Conservation (phyloP, 2,329 filamentous ascomycete genomes). For the Xylariaceae sp. region DNA sequence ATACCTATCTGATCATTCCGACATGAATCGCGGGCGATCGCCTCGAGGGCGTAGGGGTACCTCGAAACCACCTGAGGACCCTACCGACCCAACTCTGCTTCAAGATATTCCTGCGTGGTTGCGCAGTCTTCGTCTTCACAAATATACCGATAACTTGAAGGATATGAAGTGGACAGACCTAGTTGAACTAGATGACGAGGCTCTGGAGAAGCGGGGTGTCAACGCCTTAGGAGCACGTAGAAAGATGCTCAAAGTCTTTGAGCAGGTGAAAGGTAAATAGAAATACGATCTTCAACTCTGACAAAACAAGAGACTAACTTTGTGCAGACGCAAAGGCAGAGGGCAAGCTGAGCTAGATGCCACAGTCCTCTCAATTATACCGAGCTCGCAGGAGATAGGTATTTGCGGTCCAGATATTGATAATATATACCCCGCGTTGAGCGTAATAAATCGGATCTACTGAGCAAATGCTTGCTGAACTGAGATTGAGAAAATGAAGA, state of each 20-base stretch:
- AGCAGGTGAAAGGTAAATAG: slow-evolving; percentile 79
- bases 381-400: neutral
- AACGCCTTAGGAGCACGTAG: slow-evolving; percentile 92
- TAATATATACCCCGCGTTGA: too few species aligned
- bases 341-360: slow-evolving; percentile 65
- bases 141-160: slow-evolving; percentile 98
- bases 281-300: neutral
- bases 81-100: slow-evolving; percentile 85
- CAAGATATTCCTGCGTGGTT: slow-evolving; percentile 97
- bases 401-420: too few species aligned
- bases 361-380: neutral
- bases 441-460: neutral
- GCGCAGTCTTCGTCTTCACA: slow-evolving; percentile 91
- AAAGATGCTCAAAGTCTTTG: slow-evolving; percentile 99
- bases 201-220: slow-evolving; percentile 88
- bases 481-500: too few species aligned
- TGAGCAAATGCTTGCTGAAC: neutral
- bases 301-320: slow-evolving; percentile 37
- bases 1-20: slow-evolving; percentile 92
- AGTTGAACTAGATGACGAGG: slow-evolving; percentile 89
- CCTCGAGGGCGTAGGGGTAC: slow-evolving; percentile 90
- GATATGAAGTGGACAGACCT: slow-evolving; percentile 96
- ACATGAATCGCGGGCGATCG: slow-evolving; percentile 87
- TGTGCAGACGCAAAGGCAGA: slow-evolving; percentile 71
- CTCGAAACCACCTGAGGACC: slow-evolving; percentile 97